Evolutionary conservation across 352 stramenopile species (phyloP).

Genomic region (Poterioochromonas sp.): DNA sequence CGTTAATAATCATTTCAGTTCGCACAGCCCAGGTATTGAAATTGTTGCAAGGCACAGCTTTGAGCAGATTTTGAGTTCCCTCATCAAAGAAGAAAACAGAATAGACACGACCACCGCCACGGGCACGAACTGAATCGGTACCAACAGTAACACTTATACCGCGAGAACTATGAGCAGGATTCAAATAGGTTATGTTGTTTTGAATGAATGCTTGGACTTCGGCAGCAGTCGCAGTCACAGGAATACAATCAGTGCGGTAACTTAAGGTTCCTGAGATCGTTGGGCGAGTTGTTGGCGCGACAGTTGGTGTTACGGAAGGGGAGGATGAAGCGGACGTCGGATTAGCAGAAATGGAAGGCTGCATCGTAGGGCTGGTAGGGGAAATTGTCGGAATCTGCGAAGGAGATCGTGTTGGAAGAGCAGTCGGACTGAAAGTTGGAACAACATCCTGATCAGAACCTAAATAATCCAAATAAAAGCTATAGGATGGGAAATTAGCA

Average conservation of each 20-base stretch:
- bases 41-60: background rate
- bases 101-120: conserved; percentile 35
- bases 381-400: too few relatives aligned
- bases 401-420: too few relatives aligned
- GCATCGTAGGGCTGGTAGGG: too few relatives aligned
- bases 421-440: too few relatives aligned
- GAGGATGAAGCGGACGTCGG: too few relatives aligned
- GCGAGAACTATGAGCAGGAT: conserved; percentile 39
- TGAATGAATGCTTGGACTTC: background rate
- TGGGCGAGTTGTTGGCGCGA: too few relatives aligned
- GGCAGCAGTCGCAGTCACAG: background rate
- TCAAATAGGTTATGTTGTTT: background rate
- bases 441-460: background rate
- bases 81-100: conserved; percentile 35
- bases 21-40: conserved; percentile 33
- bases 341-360: background rate
- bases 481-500: background rate
- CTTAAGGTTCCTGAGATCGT: too few relatives aligned
- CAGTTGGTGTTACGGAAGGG: too few relatives aligned
- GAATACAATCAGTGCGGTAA: conserved; percentile 24
- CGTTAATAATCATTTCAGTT: conserved; percentile 33
- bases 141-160: conserved; percentile 45
- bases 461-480: background rate
- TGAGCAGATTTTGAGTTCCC: conserved; percentile 32
- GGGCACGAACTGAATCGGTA: conserved; percentile 41